Percentiles rank a stretch among this genome's conserved stretches.
Conservation (phyloP, 2,329 filamentous ascomycete genomes). For the Pyrenophora graminea region DNA sequence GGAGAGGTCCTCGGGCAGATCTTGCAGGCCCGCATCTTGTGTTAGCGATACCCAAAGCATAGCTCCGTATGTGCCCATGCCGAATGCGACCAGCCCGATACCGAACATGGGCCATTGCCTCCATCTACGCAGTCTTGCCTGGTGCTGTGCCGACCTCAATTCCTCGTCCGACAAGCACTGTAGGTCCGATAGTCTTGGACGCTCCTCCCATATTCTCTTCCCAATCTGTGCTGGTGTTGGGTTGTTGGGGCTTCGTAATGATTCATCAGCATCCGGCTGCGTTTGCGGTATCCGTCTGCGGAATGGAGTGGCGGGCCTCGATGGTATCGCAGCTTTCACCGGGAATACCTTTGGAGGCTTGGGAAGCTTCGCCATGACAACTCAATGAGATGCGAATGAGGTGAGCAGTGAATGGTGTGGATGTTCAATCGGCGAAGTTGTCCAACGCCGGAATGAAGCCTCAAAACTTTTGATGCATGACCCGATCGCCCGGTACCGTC, state of each 20-base stretch:
- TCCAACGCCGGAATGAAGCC: slow-evolving; percentile 9
- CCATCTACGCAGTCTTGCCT: slow-evolving; percentile 35
- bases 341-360: slow-evolving; percentile 32
- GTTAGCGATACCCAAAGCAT: slow-evolving; percentile 44
- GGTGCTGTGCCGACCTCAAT: slow-evolving; percentile 29
- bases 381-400: slow-evolving; percentile 15
- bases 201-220: slow-evolving; percentile 31
- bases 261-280: slow-evolving; percentile 15
- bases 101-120: slow-evolving; percentile 41
- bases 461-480: slow-evolving; percentile 23
- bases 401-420: slow-evolving; percentile 12
- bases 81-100: slow-evolving; percentile 43
- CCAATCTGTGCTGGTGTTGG: slow-evolving; percentile 23
- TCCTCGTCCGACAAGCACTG: slow-evolving; percentile 36
- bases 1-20: slow-evolving; percentile 48
- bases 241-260: slow-evolving; percentile 15
- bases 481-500: slow-evolving; percentile 14
- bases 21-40: slow-evolving; percentile 25
- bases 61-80: slow-evolving; percentile 48
- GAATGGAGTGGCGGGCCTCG: slow-evolving; percentile 22
- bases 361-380: slow-evolving; percentile 42
- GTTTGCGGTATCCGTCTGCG: slow-evolving; percentile 20
- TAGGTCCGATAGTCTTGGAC: slow-evolving; percentile 31
- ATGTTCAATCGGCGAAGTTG: slow-evolving; percentile 22
- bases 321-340: slow-evolving; percentile 25